phyloP scores from a whole-genome alignment of 2,329 filamentous ascomycete genomes.

The Scleromitrula shiraiana region DNA sequence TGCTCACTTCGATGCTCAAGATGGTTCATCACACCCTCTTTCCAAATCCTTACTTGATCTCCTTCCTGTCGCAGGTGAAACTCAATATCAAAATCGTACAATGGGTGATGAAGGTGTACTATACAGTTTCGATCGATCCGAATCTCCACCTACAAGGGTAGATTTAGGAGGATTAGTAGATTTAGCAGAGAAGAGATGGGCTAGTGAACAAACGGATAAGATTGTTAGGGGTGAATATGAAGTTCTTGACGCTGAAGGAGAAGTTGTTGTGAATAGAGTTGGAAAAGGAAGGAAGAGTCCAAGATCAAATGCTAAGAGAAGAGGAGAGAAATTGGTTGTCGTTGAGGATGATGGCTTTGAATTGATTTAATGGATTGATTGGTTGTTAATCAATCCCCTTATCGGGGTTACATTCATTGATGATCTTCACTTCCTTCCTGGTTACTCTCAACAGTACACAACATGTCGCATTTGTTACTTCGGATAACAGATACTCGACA shows the following conservation, averaged over 20 bases:
- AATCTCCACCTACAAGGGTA: slow-evolving; percentile 20
- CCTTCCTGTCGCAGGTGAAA: slow-evolving; percentile 20
- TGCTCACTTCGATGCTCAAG: slow-evolving; percentile 19
- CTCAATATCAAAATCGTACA: slow-evolving; percentile 16
- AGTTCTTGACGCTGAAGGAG: slow-evolving; percentile 28
- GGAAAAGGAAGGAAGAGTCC: slow-evolving; percentile 25
- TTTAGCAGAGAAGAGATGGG: slow-evolving; percentile 27
- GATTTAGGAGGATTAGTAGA: slow-evolving; percentile 27
- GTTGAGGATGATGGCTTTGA: slow-evolving; percentile 30
- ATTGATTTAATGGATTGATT: slow-evolving; percentile 26
- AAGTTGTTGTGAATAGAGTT: slow-evolving; percentile 20
- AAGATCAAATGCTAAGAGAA: slow-evolving; percentile 19
- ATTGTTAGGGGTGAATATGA: slow-evolving; percentile 29
- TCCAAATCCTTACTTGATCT: slow-evolving; percentile 27
- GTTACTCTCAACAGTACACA: not conserved
- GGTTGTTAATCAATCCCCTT: no score
- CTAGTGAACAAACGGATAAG: slow-evolving; percentile 27
- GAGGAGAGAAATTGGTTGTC: slow-evolving; percentile 5
- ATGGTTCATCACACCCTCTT: slow-evolving; percentile 15
- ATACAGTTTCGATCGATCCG: slow-evolving; percentile 27
- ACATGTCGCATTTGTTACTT: not conserved
- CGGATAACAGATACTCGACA: not conserved
- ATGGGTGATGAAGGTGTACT: slow-evolving; percentile 19
- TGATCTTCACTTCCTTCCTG: not conserved
- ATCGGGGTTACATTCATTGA: no score